Percentiles rank a stretch among this genome's conserved stretches.
Conservation (phyloP, 1,284 basidiomycete genomes). For the Quambalaria eucalypti region DNA sequence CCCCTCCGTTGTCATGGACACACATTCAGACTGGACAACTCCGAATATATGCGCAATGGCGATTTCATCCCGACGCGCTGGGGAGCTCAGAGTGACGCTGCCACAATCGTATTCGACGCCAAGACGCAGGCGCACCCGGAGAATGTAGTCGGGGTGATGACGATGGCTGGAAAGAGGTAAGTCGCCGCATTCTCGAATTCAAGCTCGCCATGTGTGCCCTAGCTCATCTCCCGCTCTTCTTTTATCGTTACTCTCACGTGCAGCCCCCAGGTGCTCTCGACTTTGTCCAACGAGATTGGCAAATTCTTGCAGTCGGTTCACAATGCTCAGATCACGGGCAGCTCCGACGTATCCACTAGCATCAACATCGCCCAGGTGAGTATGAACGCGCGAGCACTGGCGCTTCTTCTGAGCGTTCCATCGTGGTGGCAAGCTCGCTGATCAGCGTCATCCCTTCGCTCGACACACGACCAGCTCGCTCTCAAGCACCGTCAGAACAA, state of each 20-base stretch:
- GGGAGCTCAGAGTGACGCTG: constrained; percentile 83
- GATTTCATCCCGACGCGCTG: constrained; percentile 77
- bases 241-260: neutral
- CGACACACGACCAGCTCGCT: constrained; percentile 55
- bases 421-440: neutral
- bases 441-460: neutral
- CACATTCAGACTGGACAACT: constrained; percentile 41
- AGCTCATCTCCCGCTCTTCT: neutral
- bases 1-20: no score
- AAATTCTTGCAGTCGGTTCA: constrained; percentile 78
- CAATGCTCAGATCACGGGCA: constrained; percentile 64
- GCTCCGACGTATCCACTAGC: constrained; percentile 74
- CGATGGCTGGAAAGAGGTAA: constrained; percentile 62
- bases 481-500: constrained; percentile 98
- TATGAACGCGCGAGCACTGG: no score
- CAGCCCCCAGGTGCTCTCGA: constrained; percentile 80
- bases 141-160: constrained; percentile 94
- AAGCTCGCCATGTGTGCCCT: constrained; percentile 1
- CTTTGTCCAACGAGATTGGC: constrained; percentile 87
- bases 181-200: neutral
- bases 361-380: constrained; percentile 81
- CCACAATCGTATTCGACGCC: constrained; percentile 78
- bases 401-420: neutral
- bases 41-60: constrained; percentile 59
- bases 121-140: constrained; percentile 90